A percentile compares a stretch with the other conserved stretches of the same genome.
Conservation (phyloP, 306 rosid genomes). For the Cyclanthera cordifolia region DNA sequence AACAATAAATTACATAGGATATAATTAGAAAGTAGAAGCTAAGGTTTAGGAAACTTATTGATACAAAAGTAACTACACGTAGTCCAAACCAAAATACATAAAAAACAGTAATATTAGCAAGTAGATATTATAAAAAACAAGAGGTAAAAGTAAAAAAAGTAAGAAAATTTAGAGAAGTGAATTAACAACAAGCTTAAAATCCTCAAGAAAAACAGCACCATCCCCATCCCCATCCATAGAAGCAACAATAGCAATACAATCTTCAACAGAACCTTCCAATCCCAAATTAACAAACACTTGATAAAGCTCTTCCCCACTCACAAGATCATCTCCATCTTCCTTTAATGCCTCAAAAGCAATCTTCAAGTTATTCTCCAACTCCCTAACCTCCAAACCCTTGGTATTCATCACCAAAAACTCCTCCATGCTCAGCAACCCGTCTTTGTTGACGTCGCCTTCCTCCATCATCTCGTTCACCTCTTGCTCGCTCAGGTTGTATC, state of each 20-base stretch:
- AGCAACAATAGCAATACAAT: constrained; percentile 39
- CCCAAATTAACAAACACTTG: constrained; percentile 34
- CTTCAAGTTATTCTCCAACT: constrained; percentile 21
- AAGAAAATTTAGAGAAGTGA: constrained; percentile 25
- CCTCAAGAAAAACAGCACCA: constrained; percentile 53
- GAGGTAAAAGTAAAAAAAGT: not conserved
- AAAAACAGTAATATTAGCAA: not conserved
- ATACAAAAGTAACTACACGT: too few species aligned
- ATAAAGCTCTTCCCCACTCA: constrained; percentile 45
- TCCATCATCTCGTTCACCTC: constrained; percentile 56
- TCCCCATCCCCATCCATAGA: constrained; percentile 60
- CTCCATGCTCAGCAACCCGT: constrained; percentile 39
- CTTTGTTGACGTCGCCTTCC: constrained; percentile 48
- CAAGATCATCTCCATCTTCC: constrained; percentile 30
- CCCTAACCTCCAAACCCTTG: constrained; percentile 38
- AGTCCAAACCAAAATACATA: not conserved
- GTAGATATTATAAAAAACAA: not conserved
- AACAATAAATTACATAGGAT: too few species aligned
- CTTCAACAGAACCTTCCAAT: constrained; percentile 26
- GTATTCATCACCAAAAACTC: constrained; percentile 47
- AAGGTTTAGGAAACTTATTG: too few species aligned
- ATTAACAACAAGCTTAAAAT: constrained; percentile 40
- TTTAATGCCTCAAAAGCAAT: constrained; percentile 36
- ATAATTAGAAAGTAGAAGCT: too few species aligned
- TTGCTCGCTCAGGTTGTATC: constrained; percentile 41